Evolutionary conservation across 441 rosid genomes (phyloP).

Genomic region (Gossypium laxum): DNA sequence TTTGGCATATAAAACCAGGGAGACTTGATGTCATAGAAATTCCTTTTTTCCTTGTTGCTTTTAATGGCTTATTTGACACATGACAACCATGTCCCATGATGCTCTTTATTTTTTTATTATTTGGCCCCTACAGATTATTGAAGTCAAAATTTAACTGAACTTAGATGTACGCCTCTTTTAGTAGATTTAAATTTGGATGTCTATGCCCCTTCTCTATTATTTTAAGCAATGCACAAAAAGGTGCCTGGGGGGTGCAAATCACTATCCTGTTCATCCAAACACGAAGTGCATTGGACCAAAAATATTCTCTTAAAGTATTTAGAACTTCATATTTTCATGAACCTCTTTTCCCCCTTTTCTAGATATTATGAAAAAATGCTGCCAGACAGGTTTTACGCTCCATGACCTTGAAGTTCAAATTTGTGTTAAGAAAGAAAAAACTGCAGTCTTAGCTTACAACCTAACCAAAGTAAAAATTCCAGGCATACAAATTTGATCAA

Average conservation of each 20-base stretch:
- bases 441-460: neutral
- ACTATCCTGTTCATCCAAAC: neutral
- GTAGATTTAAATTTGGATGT: neutral
- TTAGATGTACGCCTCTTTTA: neutral
- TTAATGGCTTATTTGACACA: neutral
- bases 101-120: neutral
- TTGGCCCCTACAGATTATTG: neutral
- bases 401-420: neutral
- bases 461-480: neutral
- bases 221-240: neutral
- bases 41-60: neutral
- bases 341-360: neutral
- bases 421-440: neutral
- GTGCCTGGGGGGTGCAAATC: neutral
- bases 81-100: neutral
- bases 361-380: neutral
- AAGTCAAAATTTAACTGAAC: neutral
- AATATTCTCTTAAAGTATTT: neutral
- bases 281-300: neutral
- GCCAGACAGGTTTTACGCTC: neutral
- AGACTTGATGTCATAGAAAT: neutral
- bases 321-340: neutral
- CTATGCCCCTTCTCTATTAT: neutral
- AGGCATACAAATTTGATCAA: neutral
- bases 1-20: neutral